Evolutionary conservation across 768 basidiomycete species (phyloP), one percentile per base, ranked within the genome.

Genomic region (Holtermannia corniformis): DNA sequence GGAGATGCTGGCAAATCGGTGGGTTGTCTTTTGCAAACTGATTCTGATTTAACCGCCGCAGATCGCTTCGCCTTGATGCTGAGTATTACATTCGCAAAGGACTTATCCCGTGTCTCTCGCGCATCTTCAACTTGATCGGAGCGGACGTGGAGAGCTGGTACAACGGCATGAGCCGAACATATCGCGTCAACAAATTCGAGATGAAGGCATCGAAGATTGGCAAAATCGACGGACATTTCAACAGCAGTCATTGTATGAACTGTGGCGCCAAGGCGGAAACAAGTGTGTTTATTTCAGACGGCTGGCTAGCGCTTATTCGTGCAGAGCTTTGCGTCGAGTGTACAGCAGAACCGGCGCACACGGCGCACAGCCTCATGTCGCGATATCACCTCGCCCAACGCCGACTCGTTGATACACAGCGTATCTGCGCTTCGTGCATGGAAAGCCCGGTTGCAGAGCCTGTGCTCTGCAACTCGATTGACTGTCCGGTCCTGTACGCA

Each of bases 71-170:
- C 19, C 78, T 96, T n/a, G 92, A 99, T 62, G 84, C 83, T 3
- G 69, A 77, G 11, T 95, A 96, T 70, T 97, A 99, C 70, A 92
- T 99, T 62, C 79, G 80, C 0, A 77, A 80, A 43, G 82, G 91
- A 14, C 77, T 97, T 44, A 88, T 97, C 42, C 89, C 88, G 7
- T 90, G 93, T 0, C 68, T 99, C 58, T 85, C 87, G 54, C 80
- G 95, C 44, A 80, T 99, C 43, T 88, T 97, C 76, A 89, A 85
- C 60, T 80, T 97, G 21, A 77, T 92, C 27, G 92, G 93, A 14
- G 89, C 85, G 7, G 85, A 95, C 66, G 83, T 93, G 23, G 78
- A 79, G 49, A 75, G 77, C 41, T 97, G 93, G 93, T 96, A 82
- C 64, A 78, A 84, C 46, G 82, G 84, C 24, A 90, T 92, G 88